Evolutionary conservation across 2,329 filamentous ascomycete species (phyloP).

Genomic region (Macrophomina pseudophaseolina): DNA sequence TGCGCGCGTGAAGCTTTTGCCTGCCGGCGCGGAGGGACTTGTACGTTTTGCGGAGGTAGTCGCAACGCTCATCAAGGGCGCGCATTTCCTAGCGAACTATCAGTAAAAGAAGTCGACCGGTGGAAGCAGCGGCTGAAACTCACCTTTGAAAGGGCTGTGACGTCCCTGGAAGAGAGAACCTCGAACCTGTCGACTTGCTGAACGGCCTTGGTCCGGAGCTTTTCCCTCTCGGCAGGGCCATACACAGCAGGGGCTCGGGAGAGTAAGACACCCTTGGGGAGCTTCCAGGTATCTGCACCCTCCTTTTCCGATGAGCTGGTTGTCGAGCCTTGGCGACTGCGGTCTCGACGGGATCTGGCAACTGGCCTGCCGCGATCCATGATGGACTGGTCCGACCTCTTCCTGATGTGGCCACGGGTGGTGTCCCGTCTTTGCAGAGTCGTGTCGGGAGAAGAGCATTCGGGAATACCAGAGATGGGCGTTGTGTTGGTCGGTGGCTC

Average conservation of each 20-base stretch:
- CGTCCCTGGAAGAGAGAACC: slow-evolving; percentile 46
- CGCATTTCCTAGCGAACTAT: slow-evolving; percentile 63
- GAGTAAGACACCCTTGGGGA: slow-evolving; percentile 45
- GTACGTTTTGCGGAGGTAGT: slow-evolving; percentile 79
- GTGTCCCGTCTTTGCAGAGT: slow-evolving; percentile 5
- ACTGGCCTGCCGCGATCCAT: slow-evolving; percentile 46
- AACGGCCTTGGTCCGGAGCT: slow-evolving; percentile 45
- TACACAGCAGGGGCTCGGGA: slow-evolving; percentile 41
- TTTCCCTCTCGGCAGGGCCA: slow-evolving; percentile 42
- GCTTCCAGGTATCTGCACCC: slow-evolving; percentile 41
- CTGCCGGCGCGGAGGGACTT: slow-evolving; percentile 75
- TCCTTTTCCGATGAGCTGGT: slow-evolving; percentile 42
- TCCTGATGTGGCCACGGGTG: slow-evolving; percentile 9
- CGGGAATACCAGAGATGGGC: background rate
- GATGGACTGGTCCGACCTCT: slow-evolving; percentile 43
- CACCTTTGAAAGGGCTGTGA: slow-evolving; percentile 60
- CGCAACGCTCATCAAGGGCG: slow-evolving; percentile 75
- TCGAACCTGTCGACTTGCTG: slow-evolving; percentile 48
- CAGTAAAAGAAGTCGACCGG: slow-evolving; percentile 36
- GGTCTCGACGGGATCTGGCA: slow-evolving; percentile 30
- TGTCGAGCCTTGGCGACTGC: slow-evolving; percentile 39
- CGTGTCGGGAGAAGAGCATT: slow-evolving; percentile 13
- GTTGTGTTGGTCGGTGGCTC: slow-evolving; percentile 1
- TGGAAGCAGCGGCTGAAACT: slow-evolving; percentile 46
- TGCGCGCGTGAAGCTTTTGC: slow-evolving; percentile 75